Percentiles rank a stretch among this genome's conserved stretches.
Conservation (phyloP, 176 grass and related monocot genomes). For the Ampelocalamus luodianensis region DNA sequence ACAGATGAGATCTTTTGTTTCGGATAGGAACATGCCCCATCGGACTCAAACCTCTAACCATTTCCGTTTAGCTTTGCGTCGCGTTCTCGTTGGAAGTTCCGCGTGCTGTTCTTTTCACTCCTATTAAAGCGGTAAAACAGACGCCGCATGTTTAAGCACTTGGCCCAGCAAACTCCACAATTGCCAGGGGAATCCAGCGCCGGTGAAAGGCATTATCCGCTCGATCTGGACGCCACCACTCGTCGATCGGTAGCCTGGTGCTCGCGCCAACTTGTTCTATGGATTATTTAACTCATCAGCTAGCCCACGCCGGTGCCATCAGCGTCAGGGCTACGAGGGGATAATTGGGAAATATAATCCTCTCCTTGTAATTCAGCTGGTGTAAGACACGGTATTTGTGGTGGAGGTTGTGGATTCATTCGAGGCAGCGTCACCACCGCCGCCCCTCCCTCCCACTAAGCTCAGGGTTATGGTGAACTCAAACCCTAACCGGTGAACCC, state of each 20-base stretch:
- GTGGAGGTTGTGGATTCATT: too few relatives aligned
- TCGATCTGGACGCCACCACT: background rate
- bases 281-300: background rate
- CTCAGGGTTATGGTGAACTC: too few relatives aligned
- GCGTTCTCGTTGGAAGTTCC: background rate
- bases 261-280: background rate
- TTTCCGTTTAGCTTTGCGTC: background rate
- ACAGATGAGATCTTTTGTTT: background rate
- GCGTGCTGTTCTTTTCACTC: background rate
- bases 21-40: background rate
- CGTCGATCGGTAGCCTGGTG: background rate
- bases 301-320: background rate
- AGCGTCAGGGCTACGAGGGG: background rate
- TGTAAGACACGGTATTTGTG: too few relatives aligned
- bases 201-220: background rate
- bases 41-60: background rate
- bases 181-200: background rate
- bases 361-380: too few relatives aligned
- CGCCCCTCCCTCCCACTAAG: too few relatives aligned
- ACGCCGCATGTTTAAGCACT: background rate
- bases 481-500: too few relatives aligned
- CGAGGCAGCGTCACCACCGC: too few relatives aligned
- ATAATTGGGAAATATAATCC: background rate
- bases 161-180: slow-evolving; percentile 5
- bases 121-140: background rate